These are phyloP conservation scores for Allium sativum DNA, from an alignment of 106 monocot species.

Conservation along the genomic window DNA sequence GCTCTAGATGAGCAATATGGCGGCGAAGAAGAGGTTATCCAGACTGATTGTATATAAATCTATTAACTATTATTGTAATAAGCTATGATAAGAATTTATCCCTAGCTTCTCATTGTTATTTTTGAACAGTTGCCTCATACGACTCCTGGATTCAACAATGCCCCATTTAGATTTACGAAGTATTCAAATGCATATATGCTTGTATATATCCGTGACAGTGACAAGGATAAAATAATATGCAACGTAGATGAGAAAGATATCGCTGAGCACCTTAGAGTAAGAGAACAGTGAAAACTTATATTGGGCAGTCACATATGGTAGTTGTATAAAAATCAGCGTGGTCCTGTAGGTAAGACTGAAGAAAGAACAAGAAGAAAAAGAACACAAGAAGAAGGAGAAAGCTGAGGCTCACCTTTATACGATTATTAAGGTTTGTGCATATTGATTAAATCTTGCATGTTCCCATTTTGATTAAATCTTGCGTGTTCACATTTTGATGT, in stretches of 20 bases:
- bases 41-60: background rate
- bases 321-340: background rate
- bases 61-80: background rate
- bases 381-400: constrained; percentile 83
- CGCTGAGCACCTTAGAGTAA: constrained; percentile 71
- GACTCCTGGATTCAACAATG: constrained; percentile 69
- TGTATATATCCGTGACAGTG: constrained; percentile 76
- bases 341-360: constrained; percentile 52
- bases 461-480: background rate
- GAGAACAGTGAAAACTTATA: background rate
- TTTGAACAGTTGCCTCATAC: constrained; percentile 44
- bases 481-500: background rate
- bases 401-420: constrained; percentile 85
- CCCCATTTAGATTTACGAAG: constrained; percentile 77
- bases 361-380: constrained; percentile 90
- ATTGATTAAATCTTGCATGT: background rate
- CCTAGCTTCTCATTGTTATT: background rate
- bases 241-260: constrained; percentile 84
- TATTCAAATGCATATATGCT: constrained; percentile 92
- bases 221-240: constrained; percentile 78
- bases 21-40: constrained; percentile 78
- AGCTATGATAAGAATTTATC: background rate
- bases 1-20: constrained; percentile 91
- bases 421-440: constrained; percentile 47
- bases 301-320: background rate